Evolutionary conservation across 2,329 filamentous ascomycete species (phyloP).

Genomic region (Aspergillus eucalypticola): DNA sequence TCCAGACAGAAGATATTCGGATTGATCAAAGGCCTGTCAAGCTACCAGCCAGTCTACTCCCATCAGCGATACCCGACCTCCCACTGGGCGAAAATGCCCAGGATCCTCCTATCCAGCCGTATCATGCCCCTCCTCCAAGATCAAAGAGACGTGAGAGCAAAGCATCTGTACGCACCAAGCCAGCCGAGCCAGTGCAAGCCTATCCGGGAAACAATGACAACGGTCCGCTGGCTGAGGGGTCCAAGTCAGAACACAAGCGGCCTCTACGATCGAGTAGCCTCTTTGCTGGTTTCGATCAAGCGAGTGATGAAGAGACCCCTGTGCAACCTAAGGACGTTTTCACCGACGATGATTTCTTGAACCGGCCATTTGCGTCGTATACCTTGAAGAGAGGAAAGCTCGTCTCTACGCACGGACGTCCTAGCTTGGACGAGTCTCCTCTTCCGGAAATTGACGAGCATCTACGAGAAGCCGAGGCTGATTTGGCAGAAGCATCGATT

Average conservation of each 20-base stretch:
- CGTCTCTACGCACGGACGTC: conserved; percentile 37
- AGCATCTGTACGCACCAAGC: conserved; percentile 21
- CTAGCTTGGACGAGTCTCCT: conserved; percentile 35
- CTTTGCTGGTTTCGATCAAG: conserved; percentile 80
- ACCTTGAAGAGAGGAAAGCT: conserved; percentile 45
- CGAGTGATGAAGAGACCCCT: conserved; percentile 53
- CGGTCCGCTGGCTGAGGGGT: conserved; percentile 64
- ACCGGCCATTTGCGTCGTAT: conserved; percentile 47
- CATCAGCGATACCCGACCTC: conserved; percentile 68
- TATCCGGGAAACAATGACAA: conserved; percentile 82
- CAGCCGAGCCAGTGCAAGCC: conserved; percentile 57
- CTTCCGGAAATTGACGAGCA: conserved; percentile 43
- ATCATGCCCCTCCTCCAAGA: conserved; percentile 37
- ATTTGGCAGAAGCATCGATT: conserved; percentile 22
- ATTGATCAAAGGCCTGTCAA: conserved; percentile 75
- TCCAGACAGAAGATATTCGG: conserved; percentile 90
- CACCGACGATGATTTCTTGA: conserved; percentile 48
- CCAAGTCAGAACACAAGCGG: conserved; percentile 63
- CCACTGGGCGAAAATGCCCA: conserved; percentile 34
- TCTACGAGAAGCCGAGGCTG: conserved; percentile 32
- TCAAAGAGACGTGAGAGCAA: conserved; percentile 31
- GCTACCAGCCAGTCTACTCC: conserved; percentile 75
- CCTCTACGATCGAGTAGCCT: conserved; percentile 78
- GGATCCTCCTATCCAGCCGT: conserved; percentile 35
- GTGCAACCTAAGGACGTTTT: conserved; percentile 36